Conservation (phyloP, 495 filamentous ascomycete species). For the Penicillium paradoxum region DNA sequence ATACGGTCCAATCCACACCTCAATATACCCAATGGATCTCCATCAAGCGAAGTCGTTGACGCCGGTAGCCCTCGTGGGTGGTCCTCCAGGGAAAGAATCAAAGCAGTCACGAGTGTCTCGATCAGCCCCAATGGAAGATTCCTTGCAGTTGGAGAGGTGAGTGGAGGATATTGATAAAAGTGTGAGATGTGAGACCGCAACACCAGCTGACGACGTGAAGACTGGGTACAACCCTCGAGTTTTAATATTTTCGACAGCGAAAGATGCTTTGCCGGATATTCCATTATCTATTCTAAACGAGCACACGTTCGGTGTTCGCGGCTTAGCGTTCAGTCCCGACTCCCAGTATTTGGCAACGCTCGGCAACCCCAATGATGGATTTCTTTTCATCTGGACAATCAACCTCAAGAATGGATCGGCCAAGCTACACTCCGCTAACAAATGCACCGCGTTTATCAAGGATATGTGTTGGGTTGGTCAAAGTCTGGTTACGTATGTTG, state of each 20-base stretch:
- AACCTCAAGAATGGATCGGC: slow-evolving; percentile 79
- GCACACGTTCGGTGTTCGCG: slow-evolving; percentile 83
- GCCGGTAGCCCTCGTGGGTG: slow-evolving; percentile 62
- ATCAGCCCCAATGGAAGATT: slow-evolving; percentile 86
- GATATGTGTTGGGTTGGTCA: slow-evolving; percentile 85
- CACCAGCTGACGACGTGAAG: slow-evolving; percentile 27
- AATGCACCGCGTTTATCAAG: slow-evolving; percentile 79
- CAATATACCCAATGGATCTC: slow-evolving; percentile 28
- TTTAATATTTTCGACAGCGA: slow-evolving; percentile 74
- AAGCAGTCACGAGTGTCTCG: slow-evolving; percentile 91
- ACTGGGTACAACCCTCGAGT: slow-evolving; percentile 92
- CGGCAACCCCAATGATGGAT: slow-evolving; percentile 85
- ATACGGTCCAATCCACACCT: slow-evolving; percentile 28
- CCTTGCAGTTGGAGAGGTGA: slow-evolving; percentile 84
- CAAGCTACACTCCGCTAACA: slow-evolving; percentile 84
- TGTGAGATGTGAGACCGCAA: slow-evolving; percentile 19
- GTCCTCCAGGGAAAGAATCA: slow-evolving; percentile 84
- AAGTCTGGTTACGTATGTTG: slow-evolving; percentile 57
- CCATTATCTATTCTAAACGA: slow-evolving; percentile 84
- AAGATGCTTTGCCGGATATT: slow-evolving; percentile 69
- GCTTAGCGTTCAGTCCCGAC: slow-evolving; percentile 83
- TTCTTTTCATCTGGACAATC: slow-evolving; percentile 86
- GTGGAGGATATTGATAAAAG: slow-evolving; percentile 7
- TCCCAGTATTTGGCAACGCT: slow-evolving; percentile 84
- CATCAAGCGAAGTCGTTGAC: slow-evolving; percentile 51